Evolutionary conservation across 169 alveolate genomes (phyloP).

Genomic region (Plasmodium blacklocki): DNA sequence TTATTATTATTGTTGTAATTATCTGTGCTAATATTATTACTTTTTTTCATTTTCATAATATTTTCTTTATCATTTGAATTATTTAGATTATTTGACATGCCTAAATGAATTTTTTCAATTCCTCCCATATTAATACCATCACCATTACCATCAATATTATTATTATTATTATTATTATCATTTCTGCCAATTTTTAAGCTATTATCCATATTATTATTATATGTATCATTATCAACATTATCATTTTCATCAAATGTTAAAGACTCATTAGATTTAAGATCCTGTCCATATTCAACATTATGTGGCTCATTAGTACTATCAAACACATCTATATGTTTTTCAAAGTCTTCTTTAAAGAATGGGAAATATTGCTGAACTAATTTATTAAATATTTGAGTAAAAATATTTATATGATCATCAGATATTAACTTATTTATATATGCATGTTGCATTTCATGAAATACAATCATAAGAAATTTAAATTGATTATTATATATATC

Average conservation of each 20-base stretch:
- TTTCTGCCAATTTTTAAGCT: not conserved
- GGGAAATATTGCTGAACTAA: conserved; percentile 51
- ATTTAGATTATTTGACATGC: not conserved
- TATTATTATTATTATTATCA: not conserved
- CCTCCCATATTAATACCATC: not conserved
- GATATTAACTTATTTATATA: conserved; percentile 54
- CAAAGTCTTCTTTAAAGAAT: conserved; percentile 79
- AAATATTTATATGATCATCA: conserved; percentile 59
- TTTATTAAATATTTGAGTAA: conserved; percentile 46
- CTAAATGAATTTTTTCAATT: not conserved
- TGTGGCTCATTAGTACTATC: conserved; percentile 86
- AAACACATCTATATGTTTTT: conserved; percentile 88
- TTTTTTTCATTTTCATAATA: not conserved
- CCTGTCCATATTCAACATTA: conserved; percentile 1
- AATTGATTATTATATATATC: conserved; percentile 53
- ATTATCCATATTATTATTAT: not conserved
- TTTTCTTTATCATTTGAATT: not conserved
- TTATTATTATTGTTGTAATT: not conserved
- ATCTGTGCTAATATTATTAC: not conserved
- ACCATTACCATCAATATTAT: not conserved
- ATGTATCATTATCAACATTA: not conserved
- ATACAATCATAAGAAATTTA: conserved; percentile 63
- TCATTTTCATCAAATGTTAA: no score
- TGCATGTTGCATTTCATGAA: conserved; percentile 70
- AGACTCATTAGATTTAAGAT: not conserved